A percentile compares a stretch with the other conserved stretches of the same genome.
Conservation (phyloP, 257 asterid species). For the Buddleja alternifolia region DNA sequence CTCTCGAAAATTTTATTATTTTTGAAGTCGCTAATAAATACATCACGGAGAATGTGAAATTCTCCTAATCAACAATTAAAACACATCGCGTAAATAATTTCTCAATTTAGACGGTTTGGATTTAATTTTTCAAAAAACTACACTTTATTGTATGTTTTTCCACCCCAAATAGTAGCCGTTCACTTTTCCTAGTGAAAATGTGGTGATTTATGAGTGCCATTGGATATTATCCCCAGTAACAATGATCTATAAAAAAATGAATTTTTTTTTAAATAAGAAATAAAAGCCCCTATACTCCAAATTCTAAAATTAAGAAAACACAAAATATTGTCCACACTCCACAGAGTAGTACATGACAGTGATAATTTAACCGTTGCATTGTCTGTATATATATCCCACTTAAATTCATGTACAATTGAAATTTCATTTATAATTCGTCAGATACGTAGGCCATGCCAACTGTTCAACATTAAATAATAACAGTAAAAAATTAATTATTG, state of each 20-base stretch:
- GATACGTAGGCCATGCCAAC: conserved; percentile 15
- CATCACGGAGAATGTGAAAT: too few species aligned
- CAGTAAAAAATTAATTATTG: not conserved
- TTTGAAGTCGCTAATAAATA: too few species aligned
- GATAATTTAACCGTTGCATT: conserved; percentile 42
- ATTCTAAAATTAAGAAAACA: not conserved
- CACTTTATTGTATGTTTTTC: too few species aligned
- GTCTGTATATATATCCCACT: conserved; percentile 33
- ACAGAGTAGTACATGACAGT: conserved; percentile 17
- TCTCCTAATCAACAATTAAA: too few species aligned
- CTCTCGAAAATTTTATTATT: too few species aligned
- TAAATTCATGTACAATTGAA: conserved; percentile 9
- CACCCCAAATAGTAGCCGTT: not conserved
- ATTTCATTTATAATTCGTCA: conserved; percentile 27
- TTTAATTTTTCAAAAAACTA: not conserved
- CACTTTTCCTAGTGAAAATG: not conserved
- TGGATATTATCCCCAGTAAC: too few species aligned
- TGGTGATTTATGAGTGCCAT: not conserved
- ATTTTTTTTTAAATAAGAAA: not conserved
- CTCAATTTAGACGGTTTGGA: too few species aligned
- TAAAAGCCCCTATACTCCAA: not conserved
- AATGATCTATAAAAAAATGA: too few species aligned
- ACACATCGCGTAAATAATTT: too few species aligned
- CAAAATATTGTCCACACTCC: conserved; percentile 25
- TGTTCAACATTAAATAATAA: conserved; percentile 23